A percentile compares a stretch with the other conserved stretches of the same genome.
Evolutionary conservation across 129 eudicot genomes (phyloP).

Genomic region (Sambucus nigra): DNA sequence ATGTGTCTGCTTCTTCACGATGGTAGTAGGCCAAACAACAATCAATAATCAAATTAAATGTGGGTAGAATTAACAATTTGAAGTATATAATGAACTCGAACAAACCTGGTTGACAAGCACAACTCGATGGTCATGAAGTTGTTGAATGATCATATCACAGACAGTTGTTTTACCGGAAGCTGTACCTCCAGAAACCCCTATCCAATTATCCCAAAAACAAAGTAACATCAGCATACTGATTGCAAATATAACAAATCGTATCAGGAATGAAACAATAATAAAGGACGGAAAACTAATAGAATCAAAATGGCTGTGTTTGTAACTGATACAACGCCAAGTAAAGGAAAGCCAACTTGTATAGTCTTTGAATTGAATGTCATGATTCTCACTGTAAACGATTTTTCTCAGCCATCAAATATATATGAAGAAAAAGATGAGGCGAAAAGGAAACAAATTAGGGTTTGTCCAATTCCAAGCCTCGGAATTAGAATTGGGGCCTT

Average conservation of each 20-base stretch:
- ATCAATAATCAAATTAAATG: not conserved
- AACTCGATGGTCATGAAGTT: constrained; percentile 97
- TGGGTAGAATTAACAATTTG: not conserved
- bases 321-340: not conserved
- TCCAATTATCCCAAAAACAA: not conserved
- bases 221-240: not conserved
- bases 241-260: not conserved
- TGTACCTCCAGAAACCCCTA: constrained; percentile 97
- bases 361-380: not conserved
- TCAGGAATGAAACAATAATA: not conserved
- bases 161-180: constrained; percentile 99
- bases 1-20: too few relatives aligned
- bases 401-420: not conserved
- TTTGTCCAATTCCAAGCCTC: too few relatives aligned
- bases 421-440: not conserved
- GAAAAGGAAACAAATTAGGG: not conserved
- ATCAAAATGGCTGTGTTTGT: not conserved
- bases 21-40: too few relatives aligned
- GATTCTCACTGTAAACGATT: not conserved
- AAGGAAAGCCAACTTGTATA: not conserved
- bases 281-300: not conserved
- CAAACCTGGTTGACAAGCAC: constrained; percentile 93
- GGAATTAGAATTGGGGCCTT: too few relatives aligned
- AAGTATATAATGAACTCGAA: not conserved
- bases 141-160: constrained; percentile 98